A percentile compares a stretch with the other conserved stretches of the same genome.
Conservation (phyloP, 1,284 basidiomycete genomes). For the Vanrija pseudolonga region DNA sequence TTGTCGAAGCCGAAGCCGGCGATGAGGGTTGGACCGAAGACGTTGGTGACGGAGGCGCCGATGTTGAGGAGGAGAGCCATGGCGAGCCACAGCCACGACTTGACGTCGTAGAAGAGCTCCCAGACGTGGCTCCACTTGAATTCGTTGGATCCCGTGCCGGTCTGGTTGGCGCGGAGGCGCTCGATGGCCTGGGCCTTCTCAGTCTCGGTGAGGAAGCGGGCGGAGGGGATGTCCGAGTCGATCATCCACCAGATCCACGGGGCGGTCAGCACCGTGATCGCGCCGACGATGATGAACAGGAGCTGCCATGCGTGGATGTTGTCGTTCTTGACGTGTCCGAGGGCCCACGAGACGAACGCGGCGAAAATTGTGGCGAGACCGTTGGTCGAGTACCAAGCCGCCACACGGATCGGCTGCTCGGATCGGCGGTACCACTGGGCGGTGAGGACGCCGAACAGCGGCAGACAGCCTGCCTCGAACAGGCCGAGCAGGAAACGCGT, state of each 20-base stretch:
- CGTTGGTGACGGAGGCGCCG: conserved; percentile 2
- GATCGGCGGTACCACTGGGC: conserved; percentile 34
- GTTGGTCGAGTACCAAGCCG: conserved; percentile 36
- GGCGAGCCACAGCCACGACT: conserved; percentile 25
- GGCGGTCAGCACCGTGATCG: conserved; percentile 16
- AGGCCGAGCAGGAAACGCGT: conserved; percentile 46
- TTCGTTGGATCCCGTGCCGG: conserved; percentile 21
- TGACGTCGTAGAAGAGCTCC: conserved; percentile 24
- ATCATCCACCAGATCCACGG: conserved; percentile 17
- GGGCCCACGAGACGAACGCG: conserved; percentile 23
- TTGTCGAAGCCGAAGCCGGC: conserved; percentile 7
- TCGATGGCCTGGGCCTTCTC: conserved; percentile 25
- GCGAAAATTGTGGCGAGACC: conserved; percentile 26
- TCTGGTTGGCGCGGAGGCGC: conserved; percentile 24
- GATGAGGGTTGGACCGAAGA: background rate
- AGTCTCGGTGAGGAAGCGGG: conserved; percentile 15
- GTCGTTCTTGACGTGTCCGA: conserved; percentile 3
- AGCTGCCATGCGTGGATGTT: conserved; percentile 18
- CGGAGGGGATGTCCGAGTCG: conserved; percentile 17
- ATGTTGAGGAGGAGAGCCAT: conserved; percentile 30
- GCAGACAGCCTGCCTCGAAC: conserved; percentile 27
- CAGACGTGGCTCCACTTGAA: conserved; percentile 24
- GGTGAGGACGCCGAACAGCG: conserved; percentile 29
- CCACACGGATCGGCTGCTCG: conserved; percentile 36
- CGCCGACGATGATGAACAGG: conserved; percentile 22